phyloP scores from a whole-genome alignment of 2,329 filamentous ascomycete species.

The Alternaria consortialis region DNA sequence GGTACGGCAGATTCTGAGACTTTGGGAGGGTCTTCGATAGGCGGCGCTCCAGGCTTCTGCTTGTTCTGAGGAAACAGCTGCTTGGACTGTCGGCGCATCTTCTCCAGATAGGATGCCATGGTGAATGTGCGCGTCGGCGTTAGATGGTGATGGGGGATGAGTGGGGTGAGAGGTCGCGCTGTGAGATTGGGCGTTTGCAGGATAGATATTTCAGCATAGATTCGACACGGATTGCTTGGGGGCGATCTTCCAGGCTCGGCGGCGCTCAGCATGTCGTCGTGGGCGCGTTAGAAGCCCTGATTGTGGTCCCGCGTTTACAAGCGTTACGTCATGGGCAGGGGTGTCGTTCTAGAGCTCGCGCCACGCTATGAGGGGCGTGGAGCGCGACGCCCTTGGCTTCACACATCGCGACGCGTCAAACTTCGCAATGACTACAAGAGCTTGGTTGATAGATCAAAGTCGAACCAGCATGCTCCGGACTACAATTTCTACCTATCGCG shows the following conservation, averaged over 20 bases:
- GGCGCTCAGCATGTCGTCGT: conserved; percentile 35
- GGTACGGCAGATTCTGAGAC: conserved; percentile 16
- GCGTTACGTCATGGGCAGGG: conserved; percentile 44
- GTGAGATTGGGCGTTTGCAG: background rate
- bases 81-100: conserved; percentile 46
- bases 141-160: background rate
- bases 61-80: conserved; percentile 31
- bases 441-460: background rate
- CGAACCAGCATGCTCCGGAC: background rate
- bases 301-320: conserved; percentile 28
- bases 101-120: conserved; percentile 47
- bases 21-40: conserved; percentile 24
- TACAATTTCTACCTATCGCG: background rate
- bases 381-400: background rate
- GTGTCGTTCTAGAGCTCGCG: conserved; percentile 17
- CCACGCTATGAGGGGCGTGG: conserved; percentile 15
- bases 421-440: background rate
- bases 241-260: conserved; percentile 27
- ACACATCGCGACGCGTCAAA: background rate
- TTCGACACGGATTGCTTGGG: conserved; percentile 8
- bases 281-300: conserved; percentile 28
- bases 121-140: conserved; percentile 1
- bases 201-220: conserved; percentile 1
- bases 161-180: background rate
- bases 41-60: conserved; percentile 19